These are phyloP conservation scores for Zea luxurians DNA, from an alignment of 176 grass and related monocot genomes.

Conservation along the genomic window DNA sequence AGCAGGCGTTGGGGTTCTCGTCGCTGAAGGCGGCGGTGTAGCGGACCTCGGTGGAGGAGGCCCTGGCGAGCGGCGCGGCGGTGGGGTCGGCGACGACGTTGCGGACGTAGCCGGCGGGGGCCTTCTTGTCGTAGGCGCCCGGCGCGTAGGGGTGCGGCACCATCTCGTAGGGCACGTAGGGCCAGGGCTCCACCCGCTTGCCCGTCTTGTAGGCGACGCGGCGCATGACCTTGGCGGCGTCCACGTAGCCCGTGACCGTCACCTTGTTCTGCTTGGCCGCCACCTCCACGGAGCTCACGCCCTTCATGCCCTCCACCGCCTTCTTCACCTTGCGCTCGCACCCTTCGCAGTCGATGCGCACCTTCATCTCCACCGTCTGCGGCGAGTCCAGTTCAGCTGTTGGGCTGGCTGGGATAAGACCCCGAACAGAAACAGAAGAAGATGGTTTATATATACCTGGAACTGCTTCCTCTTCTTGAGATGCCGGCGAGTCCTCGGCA, in stretches of 20 bases:
- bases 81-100: slow-evolving; percentile 60
- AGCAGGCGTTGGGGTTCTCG: slow-evolving; percentile 85
- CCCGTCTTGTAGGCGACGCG: slow-evolving; percentile 67
- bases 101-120: slow-evolving; percentile 69
- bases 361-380: slow-evolving; percentile 93
- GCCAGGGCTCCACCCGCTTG: slow-evolving; percentile 81
- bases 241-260: slow-evolving; percentile 73
- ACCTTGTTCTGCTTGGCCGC: slow-evolving; percentile 71
- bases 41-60: slow-evolving; percentile 62
- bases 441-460: slow-evolving; percentile 6
- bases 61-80: slow-evolving; percentile 62
- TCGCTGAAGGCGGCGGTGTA: slow-evolving; percentile 79
- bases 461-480: slow-evolving; percentile 55
- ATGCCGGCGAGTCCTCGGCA: slow-evolving; percentile 43
- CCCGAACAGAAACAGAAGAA: no score
- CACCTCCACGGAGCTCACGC: slow-evolving; percentile 66
- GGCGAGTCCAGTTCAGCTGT: neutral
- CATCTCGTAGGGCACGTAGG: slow-evolving; percentile 72
- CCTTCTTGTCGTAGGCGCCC: slow-evolving; percentile 78
- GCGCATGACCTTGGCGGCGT: slow-evolving; percentile 62
- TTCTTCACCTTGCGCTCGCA: slow-evolving; percentile 88
- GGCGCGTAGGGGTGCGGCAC: slow-evolving; percentile 81
- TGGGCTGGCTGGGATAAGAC: neutral
- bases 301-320: slow-evolving; percentile 61
- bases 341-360: slow-evolving; percentile 91